Base-by-base conservation (phyloP, 805 yeast species). In the Saccharomyces mikatae region DNA sequence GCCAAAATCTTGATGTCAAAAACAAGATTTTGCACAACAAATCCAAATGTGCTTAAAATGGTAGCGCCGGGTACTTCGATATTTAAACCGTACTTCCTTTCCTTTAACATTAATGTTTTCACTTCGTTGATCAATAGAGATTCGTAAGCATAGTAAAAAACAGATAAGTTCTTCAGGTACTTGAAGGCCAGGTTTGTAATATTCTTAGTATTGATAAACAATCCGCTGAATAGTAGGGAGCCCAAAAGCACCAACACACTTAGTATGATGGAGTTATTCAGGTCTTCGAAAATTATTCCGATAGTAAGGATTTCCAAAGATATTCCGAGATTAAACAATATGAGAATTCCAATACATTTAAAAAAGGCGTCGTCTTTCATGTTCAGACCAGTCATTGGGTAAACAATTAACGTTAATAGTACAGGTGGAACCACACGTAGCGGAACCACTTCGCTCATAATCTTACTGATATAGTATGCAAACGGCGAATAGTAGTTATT, bases 11-110 rank as follows among this genome's bases (percentile, higher is more conserved):
- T 67, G 29, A 85, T 76, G 68, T 94, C 98, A 36, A 75, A 74
- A 70, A 80, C 71, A 52, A 87, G 79, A 1, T 91, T 94, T 26
- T 83, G 81, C 13, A 89, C 92, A 60, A 88, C 80, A 69, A 94
- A 94, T 0, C 99, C 99, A 74, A 94, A 94, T 0, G 98, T 89
- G 61, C 96, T 87, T 61, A 94, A 77, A 54, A 94, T 94, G 1
- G 96, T 95, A 1, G 99, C 98, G 10, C 99, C 99, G 0, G 99
- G 99, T 14, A 94, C 95, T 70, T 90, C 96, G 62, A 94, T 92
- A 48, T 91, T 87, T 47, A 94, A 77, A 0, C 99, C 99, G 65
- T 86, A 92, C 71, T 94, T 94, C 67, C 82, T 84, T 67, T 94
- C 99, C 58, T 81, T 82, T 62, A 94, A 76, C 13, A 89, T 83